These are phyloP conservation scores for Backusella circina DNA, from an alignment of 192 early-diverging fungal genomes.

Conservation along the genomic window DNA sequence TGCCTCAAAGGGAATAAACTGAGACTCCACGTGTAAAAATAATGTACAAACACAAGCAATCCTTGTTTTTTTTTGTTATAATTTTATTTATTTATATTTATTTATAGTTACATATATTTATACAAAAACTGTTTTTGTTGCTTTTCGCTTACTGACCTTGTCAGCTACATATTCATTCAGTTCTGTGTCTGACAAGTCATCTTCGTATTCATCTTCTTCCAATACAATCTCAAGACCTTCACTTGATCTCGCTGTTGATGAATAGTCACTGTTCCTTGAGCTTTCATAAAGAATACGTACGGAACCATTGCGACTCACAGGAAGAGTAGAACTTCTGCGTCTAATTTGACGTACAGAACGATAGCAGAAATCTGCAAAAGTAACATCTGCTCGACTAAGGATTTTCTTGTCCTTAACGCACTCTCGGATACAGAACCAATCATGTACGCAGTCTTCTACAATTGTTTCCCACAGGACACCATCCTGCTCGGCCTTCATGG, in stretches of 20 bases:
- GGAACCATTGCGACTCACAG: neutral
- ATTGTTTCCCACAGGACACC: constrained; percentile 27
- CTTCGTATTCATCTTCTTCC: constrained; percentile 12
- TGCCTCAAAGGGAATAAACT: neutral
- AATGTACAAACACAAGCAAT: neutral
- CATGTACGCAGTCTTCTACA: constrained; percentile 33
- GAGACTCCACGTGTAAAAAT: constrained; percentile 2
- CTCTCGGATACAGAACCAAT: constrained; percentile 37
- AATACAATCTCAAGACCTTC: constrained; percentile 11
- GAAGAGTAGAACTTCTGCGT: neutral
- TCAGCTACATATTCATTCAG: neutral
- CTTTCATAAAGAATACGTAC: neutral
- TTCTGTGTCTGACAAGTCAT: neutral
- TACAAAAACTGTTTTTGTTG: neutral
- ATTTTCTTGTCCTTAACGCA: constrained; percentile 30
- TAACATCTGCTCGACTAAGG: constrained; percentile 18
- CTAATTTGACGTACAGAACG: constrained; percentile 15
- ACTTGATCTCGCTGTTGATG: neutral
- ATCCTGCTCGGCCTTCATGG: constrained; percentile 22
- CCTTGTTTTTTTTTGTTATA: neutral
- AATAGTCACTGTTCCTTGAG: neutral
- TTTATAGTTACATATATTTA: neutral
- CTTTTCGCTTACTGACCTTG: neutral
- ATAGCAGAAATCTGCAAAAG: constrained; percentile 23
- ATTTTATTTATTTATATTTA: neutral